phyloP scores from a whole-genome alignment of 2,329 filamentous ascomycete genomes.

The Colletotrichum lentis region DNA sequence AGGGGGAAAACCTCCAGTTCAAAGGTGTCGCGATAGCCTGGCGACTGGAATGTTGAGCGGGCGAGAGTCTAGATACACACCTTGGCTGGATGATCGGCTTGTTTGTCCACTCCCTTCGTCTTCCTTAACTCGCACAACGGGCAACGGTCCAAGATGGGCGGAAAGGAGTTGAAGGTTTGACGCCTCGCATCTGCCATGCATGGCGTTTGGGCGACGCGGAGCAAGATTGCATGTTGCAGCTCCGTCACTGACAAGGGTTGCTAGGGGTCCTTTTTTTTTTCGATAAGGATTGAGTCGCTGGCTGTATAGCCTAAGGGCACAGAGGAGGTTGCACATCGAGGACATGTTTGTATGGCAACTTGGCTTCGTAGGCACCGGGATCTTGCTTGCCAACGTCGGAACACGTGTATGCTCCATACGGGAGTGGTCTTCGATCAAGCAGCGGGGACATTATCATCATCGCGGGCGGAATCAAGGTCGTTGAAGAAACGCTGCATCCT shows the following conservation, averaged over 20 bases:
- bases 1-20: neutral
- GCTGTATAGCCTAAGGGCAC: neutral
- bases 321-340: neutral
- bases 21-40: neutral
- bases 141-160: neutral
- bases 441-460: neutral
- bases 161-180: constrained; percentile 4
- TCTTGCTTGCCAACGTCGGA: constrained; percentile 21
- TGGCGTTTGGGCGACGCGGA: constrained; percentile 12
- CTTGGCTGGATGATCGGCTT: neutral
- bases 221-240: constrained; percentile 17
- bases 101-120: neutral
- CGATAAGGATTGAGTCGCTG: neutral
- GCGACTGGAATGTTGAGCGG: neutral
- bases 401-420: constrained; percentile 20
- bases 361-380: constrained; percentile 16
- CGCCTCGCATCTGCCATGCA: constrained; percentile 13
- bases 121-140: neutral
- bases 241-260: constrained; percentile 4
- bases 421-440: constrained; percentile 1
- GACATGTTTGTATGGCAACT: neutral
- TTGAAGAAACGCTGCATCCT: constrained; percentile 17
- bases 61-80: neutral
- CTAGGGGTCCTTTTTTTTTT: constrained; percentile 24
- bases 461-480: constrained; percentile 1